Percentiles rank a stretch among this genome's conserved stretches.
phyloP scores from a whole-genome alignment of 1,284 basidiomycete genomes.

The Hymenochaete sp. region DNA sequence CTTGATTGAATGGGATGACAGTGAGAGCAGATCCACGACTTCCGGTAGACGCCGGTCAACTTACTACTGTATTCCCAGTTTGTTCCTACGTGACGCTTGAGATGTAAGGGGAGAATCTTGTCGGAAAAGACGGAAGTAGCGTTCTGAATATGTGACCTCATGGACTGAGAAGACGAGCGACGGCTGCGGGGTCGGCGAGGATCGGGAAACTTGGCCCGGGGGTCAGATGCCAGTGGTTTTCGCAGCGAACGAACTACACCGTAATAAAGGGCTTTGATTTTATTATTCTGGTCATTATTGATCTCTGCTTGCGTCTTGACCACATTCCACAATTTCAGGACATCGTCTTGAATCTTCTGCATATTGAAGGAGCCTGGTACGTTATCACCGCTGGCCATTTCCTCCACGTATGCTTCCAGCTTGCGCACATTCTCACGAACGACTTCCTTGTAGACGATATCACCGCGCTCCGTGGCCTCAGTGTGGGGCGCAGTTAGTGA shows the following conservation, averaged over 20 bases:
- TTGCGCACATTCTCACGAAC: conserved; percentile 94
- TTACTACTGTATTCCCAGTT: conserved; percentile 97
- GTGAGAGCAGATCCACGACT: conserved; percentile 92
- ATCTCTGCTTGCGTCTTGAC: conserved; percentile 97
- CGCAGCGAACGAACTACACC: conserved; percentile 83
- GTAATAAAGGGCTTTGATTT: conserved; percentile 94
- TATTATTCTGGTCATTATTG: conserved; percentile 93
- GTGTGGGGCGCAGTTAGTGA: conserved; percentile 97
- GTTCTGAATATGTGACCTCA: conserved; percentile 76
- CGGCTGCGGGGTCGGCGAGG: conserved; percentile 57
- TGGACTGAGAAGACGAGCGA: conserved; percentile 89
- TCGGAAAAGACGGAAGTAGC: conserved; percentile 79
- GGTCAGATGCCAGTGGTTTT: conserved; percentile 46
- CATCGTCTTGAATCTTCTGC: conserved; percentile 94
- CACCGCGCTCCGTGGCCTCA: conserved; percentile 87
- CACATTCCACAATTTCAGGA: conserved; percentile 93
- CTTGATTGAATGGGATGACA: conserved; percentile 99
- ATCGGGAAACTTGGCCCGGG: conserved; percentile 43
- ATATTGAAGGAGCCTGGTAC: conserved; percentile 80
- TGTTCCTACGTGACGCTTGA: conserved; percentile 95
- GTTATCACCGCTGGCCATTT: conserved; percentile 94
- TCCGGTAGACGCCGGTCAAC: conserved; percentile 90
- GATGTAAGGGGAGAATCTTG: conserved; percentile 88
- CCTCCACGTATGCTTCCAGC: conserved; percentile 95
- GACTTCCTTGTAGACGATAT: conserved; percentile 91